Conservation (phyloP, 2,329 filamentous ascomycete genomes). For the Penicillium sp. region DNA sequence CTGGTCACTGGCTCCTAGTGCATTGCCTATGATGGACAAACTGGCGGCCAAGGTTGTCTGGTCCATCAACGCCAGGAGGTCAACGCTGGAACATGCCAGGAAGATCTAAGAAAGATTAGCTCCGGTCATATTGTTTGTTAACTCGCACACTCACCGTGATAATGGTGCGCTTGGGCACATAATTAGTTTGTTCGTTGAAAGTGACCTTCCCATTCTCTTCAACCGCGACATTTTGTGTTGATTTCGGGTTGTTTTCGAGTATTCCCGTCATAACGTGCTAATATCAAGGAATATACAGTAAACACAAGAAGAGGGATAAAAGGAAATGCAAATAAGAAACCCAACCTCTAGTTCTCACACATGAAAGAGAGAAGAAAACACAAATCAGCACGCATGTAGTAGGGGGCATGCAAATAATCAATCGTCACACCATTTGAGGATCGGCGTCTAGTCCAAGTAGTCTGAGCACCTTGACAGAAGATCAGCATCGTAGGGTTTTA, state of each 20-base stretch:
- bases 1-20: slow-evolving; percentile 51
- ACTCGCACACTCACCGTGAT: slow-evolving; percentile 46
- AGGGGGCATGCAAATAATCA: too few relatives aligned
- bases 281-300: slow-evolving; percentile 2
- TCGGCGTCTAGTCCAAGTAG: slow-evolving; percentile 2
- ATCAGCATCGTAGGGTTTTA: slow-evolving; percentile 15
- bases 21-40: slow-evolving; percentile 55
- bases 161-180: slow-evolving; percentile 52
- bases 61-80: slow-evolving; percentile 57
- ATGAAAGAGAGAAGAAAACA: background rate
- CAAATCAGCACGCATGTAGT: background rate
- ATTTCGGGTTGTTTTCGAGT: slow-evolving; percentile 10
- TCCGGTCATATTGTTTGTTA: background rate
- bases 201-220: slow-evolving; percentile 14
- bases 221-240: background rate
- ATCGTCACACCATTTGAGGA: background rate
- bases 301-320: too few relatives aligned
- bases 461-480: slow-evolving; percentile 19
- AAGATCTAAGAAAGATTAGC: slow-evolving; percentile 49
- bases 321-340: too few relatives aligned
- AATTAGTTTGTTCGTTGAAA: slow-evolving; percentile 59
- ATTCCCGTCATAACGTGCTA: slow-evolving; percentile 17
- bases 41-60: slow-evolving; percentile 58
- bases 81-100: slow-evolving; percentile 56
- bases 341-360: background rate